Percentiles rank a stretch among this genome's conserved stretches.
Conservation (phyloP, 2,329 filamentous ascomycete species). For the Verticillium alfalfae region DNA sequence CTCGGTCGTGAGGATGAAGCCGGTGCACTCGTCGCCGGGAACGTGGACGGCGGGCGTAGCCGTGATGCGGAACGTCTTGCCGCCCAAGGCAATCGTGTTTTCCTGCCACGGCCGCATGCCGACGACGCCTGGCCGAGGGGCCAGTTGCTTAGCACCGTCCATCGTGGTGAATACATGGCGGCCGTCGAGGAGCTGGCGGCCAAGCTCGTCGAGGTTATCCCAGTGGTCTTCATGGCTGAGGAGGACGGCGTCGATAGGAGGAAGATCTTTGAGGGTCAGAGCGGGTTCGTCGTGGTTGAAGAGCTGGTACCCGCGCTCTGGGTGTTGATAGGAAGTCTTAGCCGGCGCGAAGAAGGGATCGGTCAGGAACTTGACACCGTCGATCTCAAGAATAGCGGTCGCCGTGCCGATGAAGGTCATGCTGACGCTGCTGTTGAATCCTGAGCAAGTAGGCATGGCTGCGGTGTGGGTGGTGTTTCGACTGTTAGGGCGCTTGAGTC, state of each 20-base stretch:
- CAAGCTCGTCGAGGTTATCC: slow-evolving; percentile 41
- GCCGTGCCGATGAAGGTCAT: slow-evolving; percentile 43
- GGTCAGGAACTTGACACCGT: slow-evolving; percentile 34
- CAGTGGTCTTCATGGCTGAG: slow-evolving; percentile 45
- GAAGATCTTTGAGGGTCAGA: slow-evolving; percentile 28
- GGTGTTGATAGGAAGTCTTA: slow-evolving; percentile 15
- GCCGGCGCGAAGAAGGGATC: slow-evolving; percentile 39
- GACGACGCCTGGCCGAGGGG: slow-evolving; percentile 32
- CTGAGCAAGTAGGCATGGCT: not conserved
- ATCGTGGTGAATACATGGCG: slow-evolving; percentile 38
- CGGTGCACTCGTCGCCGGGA: slow-evolving; percentile 36
- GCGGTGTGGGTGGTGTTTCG: not conserved
- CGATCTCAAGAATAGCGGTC: slow-evolving; percentile 38
- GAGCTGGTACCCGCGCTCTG: not conserved
- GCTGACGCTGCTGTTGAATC: slow-evolving; percentile 12
- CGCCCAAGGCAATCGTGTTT: slow-evolving; percentile 21
- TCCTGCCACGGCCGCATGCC: slow-evolving; percentile 30
- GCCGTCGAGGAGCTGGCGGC: slow-evolving; percentile 37
- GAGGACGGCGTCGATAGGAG: slow-evolving; percentile 40
- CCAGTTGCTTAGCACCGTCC: slow-evolving; percentile 36
- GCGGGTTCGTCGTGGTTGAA: slow-evolving; percentile 25
- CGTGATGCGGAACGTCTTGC: slow-evolving; percentile 29
- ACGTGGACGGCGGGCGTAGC: slow-evolving; percentile 37
- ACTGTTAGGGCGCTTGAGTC: not conserved
- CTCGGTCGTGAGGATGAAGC: slow-evolving; percentile 31